phyloP scores from a whole-genome alignment of 176 grass and related monocot species.

The Themeda triandra region DNA sequence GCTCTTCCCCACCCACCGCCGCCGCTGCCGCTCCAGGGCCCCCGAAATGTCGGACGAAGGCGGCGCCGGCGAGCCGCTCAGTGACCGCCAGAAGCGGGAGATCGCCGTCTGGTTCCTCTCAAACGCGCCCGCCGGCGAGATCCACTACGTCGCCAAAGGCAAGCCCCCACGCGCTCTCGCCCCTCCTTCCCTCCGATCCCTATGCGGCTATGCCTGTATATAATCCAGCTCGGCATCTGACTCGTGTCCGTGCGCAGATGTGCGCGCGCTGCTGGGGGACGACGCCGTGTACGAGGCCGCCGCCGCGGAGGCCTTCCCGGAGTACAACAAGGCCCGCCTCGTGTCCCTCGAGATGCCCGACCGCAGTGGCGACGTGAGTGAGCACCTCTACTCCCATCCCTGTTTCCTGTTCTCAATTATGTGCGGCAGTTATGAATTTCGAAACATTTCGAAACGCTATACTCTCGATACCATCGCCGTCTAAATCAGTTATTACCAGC shows the following conservation, averaged over 20 bases:
- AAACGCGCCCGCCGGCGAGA: constrained; percentile 93
- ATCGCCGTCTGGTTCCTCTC: constrained; percentile 95
- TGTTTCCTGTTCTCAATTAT: background rate
- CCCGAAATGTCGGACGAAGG: constrained; percentile 76
- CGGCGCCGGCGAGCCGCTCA: constrained; percentile 56
- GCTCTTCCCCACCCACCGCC: background rate
- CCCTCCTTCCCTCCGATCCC: background rate
- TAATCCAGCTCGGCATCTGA: constrained; percentile 5
- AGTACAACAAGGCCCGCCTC: constrained; percentile 81
- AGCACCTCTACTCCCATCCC: constrained; percentile 18
- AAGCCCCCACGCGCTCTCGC: background rate
- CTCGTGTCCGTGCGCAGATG: constrained; percentile 45
- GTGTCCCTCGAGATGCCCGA: constrained; percentile 80
- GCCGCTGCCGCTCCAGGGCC: background rate
- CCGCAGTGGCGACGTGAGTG: constrained; percentile 95
- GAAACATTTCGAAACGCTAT: too few species aligned
- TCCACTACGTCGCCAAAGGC: constrained; percentile 98
- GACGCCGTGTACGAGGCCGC: constrained; percentile 76
- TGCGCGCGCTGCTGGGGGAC: constrained; percentile 69
- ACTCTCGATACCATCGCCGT: too few species aligned
- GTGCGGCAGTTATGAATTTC: background rate
- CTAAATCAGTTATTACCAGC: background rate
- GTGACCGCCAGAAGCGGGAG: constrained; percentile 69
- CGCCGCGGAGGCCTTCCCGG: constrained; percentile 87
- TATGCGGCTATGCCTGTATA: background rate